Percentiles rank a stretch among this genome's conserved stretches.
phyloP scores from a whole-genome alignment of 2,329 filamentous ascomycete genomes.

The Didymella exigua region DNA sequence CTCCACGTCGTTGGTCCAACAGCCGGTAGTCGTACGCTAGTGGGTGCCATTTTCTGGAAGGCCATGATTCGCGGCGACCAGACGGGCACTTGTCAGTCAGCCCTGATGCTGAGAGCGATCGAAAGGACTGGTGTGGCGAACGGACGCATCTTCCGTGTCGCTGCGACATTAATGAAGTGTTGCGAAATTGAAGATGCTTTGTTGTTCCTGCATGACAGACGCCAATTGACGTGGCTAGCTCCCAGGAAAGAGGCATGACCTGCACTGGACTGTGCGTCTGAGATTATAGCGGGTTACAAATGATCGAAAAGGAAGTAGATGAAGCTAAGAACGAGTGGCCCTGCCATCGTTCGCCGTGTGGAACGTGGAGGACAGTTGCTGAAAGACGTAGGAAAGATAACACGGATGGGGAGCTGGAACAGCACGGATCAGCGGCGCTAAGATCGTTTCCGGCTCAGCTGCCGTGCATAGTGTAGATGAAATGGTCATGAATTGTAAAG shows the following conservation, averaged over 20 bases:
- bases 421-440: slow-evolving; percentile 22
- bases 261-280: slow-evolving; percentile 13
- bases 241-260: slow-evolving; percentile 23
- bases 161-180: slow-evolving; percentile 38
- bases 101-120: slow-evolving; percentile 20
- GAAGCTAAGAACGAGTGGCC: slow-evolving; percentile 24
- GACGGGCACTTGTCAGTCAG: slow-evolving; percentile 27
- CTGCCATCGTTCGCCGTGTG: slow-evolving; percentile 28
- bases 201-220: slow-evolving; percentile 47
- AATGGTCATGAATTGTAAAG: slow-evolving; percentile 1
- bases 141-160: slow-evolving; percentile 36
- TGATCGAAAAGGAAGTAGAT: slow-evolving; percentile 17
- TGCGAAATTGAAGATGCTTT: slow-evolving; percentile 31
- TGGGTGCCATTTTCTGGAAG: slow-evolving; percentile 31
- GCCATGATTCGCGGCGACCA: slow-evolving; percentile 28
- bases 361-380: slow-evolving; percentile 19
- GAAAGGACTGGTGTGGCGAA: slow-evolving; percentile 31
- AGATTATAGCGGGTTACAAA: slow-evolving; percentile 21
- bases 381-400: slow-evolving; percentile 9
- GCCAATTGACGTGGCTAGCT: slow-evolving; percentile 44
- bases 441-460: neutral
- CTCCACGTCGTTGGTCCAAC: slow-evolving; percentile 38
- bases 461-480: slow-evolving; percentile 7
- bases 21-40: slow-evolving; percentile 25
- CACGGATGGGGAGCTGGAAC: slow-evolving; percentile 1